A percentile compares a stretch with the other conserved stretches of the same genome.
Evolutionary conservation across 192 early-diverging fungal species (phyloP).

Genomic region (Linnemannia schmuckeri): DNA sequence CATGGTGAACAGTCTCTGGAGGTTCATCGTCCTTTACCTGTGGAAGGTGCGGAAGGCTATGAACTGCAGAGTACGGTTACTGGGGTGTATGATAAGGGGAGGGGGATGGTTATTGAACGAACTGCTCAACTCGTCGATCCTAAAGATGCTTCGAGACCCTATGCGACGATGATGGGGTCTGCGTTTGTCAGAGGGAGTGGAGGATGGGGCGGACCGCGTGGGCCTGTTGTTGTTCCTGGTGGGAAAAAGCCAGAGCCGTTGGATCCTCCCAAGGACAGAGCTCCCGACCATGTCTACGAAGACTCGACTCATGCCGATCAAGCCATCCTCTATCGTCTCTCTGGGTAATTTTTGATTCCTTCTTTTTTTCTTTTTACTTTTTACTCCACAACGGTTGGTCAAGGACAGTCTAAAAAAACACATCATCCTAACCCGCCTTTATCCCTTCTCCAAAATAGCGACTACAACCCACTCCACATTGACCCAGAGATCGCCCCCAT

Average conservation of each 20-base stretch:
- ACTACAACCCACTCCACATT: conserved; percentile 81
- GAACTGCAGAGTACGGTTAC: conserved; percentile 58
- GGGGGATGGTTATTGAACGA: conserved; percentile 73
- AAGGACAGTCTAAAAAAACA: not conserved
- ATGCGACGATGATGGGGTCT: conserved; percentile 56
- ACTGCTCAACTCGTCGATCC: conserved; percentile 63
- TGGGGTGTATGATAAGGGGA: conserved; percentile 80
- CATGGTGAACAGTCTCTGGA: conserved; percentile 81
- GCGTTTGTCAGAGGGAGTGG: conserved; percentile 78
- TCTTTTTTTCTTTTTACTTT: not conserved
- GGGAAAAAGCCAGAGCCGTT: conserved; percentile 51
- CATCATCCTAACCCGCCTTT: not conserved
- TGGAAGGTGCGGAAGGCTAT: conserved; percentile 61
- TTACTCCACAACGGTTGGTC: not conserved
- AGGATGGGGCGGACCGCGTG: conserved; percentile 77
- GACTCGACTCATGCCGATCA: conserved; percentile 59
- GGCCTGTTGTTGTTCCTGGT: conserved; percentile 36
- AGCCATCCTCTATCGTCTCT: conserved; percentile 78
- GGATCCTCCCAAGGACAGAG: conserved; percentile 60
- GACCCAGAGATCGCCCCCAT: conserved; percentile 72
- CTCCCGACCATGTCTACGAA: conserved; percentile 64
- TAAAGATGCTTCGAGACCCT: conserved; percentile 56
- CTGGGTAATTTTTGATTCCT: conserved; percentile 58
- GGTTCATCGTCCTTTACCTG: conserved; percentile 67
- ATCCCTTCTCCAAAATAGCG: conserved; percentile 48